Percentiles rank a stretch among this genome's conserved stretches.
Evolutionary conservation across 352 stramenopile species (phyloP).

Genomic region (Globisporangium perplexum): DNA sequence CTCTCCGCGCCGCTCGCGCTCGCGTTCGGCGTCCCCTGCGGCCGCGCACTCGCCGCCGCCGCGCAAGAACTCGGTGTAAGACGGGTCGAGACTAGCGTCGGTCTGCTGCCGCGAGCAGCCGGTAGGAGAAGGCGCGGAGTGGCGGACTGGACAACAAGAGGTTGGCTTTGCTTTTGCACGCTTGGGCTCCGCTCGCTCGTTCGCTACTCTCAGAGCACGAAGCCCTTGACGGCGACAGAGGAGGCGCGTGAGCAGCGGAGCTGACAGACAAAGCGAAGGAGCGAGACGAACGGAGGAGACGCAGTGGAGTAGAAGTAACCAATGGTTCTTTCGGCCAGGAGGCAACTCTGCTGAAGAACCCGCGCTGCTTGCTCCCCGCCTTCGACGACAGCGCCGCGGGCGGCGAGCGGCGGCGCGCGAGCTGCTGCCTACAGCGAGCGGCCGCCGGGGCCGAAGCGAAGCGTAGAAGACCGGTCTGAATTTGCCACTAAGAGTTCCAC

Average conservation of each 20-base stretch:
- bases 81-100: not conserved
- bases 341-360: constrained; percentile 12
- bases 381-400: constrained; percentile 2
- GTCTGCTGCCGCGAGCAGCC: not conserved
- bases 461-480: constrained; percentile 82
- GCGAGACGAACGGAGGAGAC: not conserved
- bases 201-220: too few species aligned
- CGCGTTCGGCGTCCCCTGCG: constrained; percentile 49
- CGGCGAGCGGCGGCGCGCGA: not conserved
- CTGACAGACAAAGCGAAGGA: not conserved
- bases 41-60: constrained; percentile 43
- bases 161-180: constrained; percentile 11
- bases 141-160: constrained; percentile 5
- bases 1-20: constrained; percentile 63
- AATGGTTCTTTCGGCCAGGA: constrained; percentile 15
- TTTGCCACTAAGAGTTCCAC: constrained; percentile 42
- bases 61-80: constrained; percentile 74
- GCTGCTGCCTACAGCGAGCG: constrained; percentile 4
- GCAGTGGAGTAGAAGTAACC: constrained; percentile 10
- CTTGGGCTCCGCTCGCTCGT: too few species aligned
- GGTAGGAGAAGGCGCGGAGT: not conserved
- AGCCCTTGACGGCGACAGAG: too few species aligned
- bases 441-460: constrained; percentile 15
- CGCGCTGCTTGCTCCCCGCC: not conserved
- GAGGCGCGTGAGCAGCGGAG: not conserved